Evolutionary conservation across 73 alveolate genomes (phyloP).

Genomic region (Symbiodinium natans): DNA sequence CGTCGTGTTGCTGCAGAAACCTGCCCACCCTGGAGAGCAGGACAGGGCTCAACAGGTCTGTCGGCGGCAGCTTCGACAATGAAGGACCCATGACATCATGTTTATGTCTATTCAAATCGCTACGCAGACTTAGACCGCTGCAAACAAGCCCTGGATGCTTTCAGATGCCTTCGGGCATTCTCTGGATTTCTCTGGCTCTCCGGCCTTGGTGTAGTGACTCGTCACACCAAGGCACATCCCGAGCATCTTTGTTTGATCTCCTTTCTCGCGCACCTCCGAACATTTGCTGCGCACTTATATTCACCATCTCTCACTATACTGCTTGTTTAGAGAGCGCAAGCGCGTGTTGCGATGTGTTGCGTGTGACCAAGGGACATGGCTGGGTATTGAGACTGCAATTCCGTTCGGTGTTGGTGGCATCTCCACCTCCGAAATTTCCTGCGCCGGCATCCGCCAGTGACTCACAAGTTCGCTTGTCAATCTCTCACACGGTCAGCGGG

Average conservation of each 20-base stretch:
- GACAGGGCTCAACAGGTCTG: background rate
- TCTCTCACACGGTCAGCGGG: too few species aligned
- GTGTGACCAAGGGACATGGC: too few species aligned
- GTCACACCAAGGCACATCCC: slow-evolving; percentile 91
- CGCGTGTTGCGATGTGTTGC: too few species aligned
- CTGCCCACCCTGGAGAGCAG: slow-evolving; percentile 29
- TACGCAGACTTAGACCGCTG: background rate
- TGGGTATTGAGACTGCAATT: too few species aligned
- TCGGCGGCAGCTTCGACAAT: background rate
- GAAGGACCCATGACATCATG: background rate
- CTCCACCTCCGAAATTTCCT: too few species aligned
- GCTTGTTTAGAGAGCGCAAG: too few species aligned
- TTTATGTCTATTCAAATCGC: background rate
- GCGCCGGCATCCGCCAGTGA: too few species aligned
- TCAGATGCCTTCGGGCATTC: too few species aligned
- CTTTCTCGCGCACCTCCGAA: slow-evolving; percentile 49
- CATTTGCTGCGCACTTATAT: too few species aligned
- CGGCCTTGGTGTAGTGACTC: slow-evolving; percentile 64
- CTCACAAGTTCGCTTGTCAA: too few species aligned
- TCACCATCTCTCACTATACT: too few species aligned
- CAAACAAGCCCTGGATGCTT: background rate
- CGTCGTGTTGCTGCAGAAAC: slow-evolving; percentile 45
- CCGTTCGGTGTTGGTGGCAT: too few species aligned
- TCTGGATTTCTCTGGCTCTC: background rate
- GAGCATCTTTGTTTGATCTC: background rate